Evolutionary conservation across 352 stramenopile species (phyloP), one percentile per base, ranked within the genome.

Genomic region (Ophiocytium majus): DNA sequence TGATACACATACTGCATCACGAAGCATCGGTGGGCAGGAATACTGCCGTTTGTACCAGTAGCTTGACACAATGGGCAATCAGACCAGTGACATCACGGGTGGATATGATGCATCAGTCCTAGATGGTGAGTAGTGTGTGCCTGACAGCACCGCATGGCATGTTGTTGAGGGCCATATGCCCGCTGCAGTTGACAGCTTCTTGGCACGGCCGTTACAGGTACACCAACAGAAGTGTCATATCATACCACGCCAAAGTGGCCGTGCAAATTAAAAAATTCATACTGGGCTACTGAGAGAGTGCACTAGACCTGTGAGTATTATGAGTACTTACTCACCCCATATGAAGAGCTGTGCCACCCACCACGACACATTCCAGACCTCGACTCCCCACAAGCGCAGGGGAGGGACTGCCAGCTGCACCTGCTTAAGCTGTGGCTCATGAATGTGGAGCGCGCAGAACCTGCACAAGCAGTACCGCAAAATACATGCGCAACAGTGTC

Each of bases 311-410:
- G 28, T 34, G 5, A 37, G 17, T 76, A 5, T 14, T 5, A 14
- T 76, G 34, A 37, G 31, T 5, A 17, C 5, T 17, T 10, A 37
- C 64, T 76, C 17, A 76, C 64, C 64, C 64, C 64, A 76, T 34
- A 76, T 5, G 64, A 76, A 76, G 5, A 76, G 64, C 64, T 76
- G 64, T 17, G 64, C 17, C 31, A 76, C 64, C 34, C 64, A 34
- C 64, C 64, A 76, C 31, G 31, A 37, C 10, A 76, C 17, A 17
- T 76, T 76, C 31, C 64, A 5, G 5, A 5, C 5, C 64, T 76
- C 64, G 17, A 76, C 5, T 10, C 64, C 64, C 31, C 31, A 76
- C 64, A 76, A 17, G 31, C 64, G 64, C 64, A 76, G 64, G 31
- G 64, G 64, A 5, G 64, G 64, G 5, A 76, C 64, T 17, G 5